Conservation (phyloP, 192 early-diverging fungal species). For the Geranomyces michiganensis region DNA sequence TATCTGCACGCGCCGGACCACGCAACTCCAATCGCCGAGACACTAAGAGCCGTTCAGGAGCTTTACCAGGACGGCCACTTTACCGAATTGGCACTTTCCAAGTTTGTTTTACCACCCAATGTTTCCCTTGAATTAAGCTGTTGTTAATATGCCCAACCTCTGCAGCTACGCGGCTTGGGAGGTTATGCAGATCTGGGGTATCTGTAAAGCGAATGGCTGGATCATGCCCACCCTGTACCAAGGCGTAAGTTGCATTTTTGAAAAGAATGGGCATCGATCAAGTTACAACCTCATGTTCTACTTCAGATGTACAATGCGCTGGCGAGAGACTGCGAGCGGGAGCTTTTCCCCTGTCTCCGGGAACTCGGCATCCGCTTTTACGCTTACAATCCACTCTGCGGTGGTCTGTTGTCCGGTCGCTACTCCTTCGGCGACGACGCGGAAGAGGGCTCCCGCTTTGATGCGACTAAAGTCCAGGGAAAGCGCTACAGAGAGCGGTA, state of each 20-base stretch:
- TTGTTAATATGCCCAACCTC: conserved; percentile 7
- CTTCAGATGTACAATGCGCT: conserved; percentile 43
- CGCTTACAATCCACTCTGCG: conserved; percentile 67
- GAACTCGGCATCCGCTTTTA: conserved; percentile 65
- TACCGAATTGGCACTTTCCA: conserved; percentile 28
- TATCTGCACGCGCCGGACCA: conserved; percentile 68
- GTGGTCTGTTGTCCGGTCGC: conserved; percentile 48
- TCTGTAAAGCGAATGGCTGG: conserved; percentile 51
- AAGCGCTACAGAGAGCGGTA: conserved; percentile 45
- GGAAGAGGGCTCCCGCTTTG: conserved; percentile 41
- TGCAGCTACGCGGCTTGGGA: conserved; percentile 50
- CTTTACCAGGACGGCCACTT: conserved; percentile 58
- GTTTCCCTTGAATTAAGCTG: too few relatives aligned
- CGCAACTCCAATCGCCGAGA: conserved; percentile 54
- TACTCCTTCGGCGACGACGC: conserved; percentile 38
- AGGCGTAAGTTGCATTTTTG: neutral
- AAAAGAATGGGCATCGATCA: neutral
- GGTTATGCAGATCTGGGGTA: conserved; percentile 52
- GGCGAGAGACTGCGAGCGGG: conserved; percentile 35
- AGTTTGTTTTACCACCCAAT: too few relatives aligned
- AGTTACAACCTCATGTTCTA: neutral
- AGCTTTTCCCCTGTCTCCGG: conserved; percentile 64
- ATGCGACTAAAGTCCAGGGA: conserved; percentile 38
- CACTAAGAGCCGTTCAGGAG: conserved; percentile 58
- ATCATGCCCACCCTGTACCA: conserved; percentile 55